Percentiles rank a stretch among this genome's conserved stretches.
Conservation (phyloP, 768 basidiomycete species). For the Aureoboletus auriporus region DNA sequence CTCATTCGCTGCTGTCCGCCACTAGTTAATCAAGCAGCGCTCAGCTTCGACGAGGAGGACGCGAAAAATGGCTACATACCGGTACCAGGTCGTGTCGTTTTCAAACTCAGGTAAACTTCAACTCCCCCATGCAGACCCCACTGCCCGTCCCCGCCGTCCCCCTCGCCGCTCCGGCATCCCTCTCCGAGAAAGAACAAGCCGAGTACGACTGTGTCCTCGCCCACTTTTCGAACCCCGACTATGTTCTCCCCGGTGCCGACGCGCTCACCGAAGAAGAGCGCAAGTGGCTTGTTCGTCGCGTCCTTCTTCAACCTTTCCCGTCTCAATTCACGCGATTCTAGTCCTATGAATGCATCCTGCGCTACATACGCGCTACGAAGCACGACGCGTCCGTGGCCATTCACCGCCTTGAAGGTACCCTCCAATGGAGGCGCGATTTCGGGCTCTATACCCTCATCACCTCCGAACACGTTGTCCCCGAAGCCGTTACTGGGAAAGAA, state of each 20-base stretch:
- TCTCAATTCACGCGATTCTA: neutral
- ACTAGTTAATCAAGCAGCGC: no score
- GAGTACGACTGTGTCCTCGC: slow-evolving; percentile 51
- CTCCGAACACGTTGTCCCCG: slow-evolving; percentile 55
- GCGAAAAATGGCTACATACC: no score
- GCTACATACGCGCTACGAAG: slow-evolving; percentile 78
- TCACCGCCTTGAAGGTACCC: slow-evolving; percentile 61
- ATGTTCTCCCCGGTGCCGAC: slow-evolving; percentile 45
- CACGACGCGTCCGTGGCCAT: slow-evolving; percentile 62
- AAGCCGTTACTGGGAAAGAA: slow-evolving; percentile 81
- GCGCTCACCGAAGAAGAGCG: slow-evolving; percentile 61
- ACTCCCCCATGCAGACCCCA: slow-evolving; percentile 1
- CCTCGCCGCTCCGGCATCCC: slow-evolving; percentile 31
- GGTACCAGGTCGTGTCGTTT: no score
- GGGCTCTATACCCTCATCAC: slow-evolving; percentile 63
- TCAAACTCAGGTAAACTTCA: no score
- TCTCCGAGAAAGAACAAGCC: slow-evolving; percentile 43
- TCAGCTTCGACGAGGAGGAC: no score
- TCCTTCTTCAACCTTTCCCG: neutral
- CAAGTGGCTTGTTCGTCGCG: slow-evolving; percentile 64
- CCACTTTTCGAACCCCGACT: slow-evolving; percentile 55
- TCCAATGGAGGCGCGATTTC: slow-evolving; percentile 78
- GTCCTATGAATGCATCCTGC: slow-evolving; percentile 40
- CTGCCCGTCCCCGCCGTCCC: slow-evolving; percentile 23
- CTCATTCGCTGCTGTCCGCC: no score